Conservation (phyloP, 768 basidiomycete genomes). For the Pleurotus tuber-regium region DNA sequence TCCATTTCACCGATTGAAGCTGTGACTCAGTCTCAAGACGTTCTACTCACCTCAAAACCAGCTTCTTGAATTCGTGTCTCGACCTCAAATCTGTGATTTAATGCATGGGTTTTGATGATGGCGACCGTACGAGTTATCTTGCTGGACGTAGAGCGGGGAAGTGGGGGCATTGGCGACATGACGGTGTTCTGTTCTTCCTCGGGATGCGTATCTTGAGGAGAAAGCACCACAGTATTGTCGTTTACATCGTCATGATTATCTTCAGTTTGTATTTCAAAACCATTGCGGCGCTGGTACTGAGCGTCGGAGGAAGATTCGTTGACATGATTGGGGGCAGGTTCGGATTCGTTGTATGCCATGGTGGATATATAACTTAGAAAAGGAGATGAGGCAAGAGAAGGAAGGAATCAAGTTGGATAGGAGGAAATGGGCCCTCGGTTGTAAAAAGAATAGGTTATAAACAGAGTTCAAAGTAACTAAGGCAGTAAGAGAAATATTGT, state of each 20-base stretch:
- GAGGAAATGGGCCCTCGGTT: background rate
- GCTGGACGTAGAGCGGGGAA: conserved; percentile 10
- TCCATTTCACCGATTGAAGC: no score
- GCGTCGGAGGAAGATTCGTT: background rate
- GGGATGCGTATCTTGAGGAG: background rate
- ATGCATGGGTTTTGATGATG: conserved; percentile 80
- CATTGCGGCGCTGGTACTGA: conserved; percentile 3
- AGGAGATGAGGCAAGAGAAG: background rate
- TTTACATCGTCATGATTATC: background rate
- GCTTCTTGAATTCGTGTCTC: conserved; percentile 78
- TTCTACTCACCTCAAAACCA: conserved; percentile 72
- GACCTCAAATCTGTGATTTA: conserved; percentile 73
- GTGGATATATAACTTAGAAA: background rate
- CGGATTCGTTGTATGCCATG: conserved; percentile 10
- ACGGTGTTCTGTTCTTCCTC: background rate
- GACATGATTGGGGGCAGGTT: background rate
- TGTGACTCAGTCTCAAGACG: no score
- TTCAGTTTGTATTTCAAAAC: no score
- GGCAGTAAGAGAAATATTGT: conserved; percentile 10
- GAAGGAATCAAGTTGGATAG: conserved; percentile 10
- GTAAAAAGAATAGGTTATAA: background rate
- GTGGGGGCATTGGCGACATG: background rate
- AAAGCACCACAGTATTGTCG: background rate
- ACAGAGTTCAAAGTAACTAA: no score
- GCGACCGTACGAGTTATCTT: conserved; percentile 67